A percentile compares a stretch with the other conserved stretches of the same genome.
Conservation (phyloP, 495 filamentous ascomycete species). For the Talaromyces proteolyticus region DNA sequence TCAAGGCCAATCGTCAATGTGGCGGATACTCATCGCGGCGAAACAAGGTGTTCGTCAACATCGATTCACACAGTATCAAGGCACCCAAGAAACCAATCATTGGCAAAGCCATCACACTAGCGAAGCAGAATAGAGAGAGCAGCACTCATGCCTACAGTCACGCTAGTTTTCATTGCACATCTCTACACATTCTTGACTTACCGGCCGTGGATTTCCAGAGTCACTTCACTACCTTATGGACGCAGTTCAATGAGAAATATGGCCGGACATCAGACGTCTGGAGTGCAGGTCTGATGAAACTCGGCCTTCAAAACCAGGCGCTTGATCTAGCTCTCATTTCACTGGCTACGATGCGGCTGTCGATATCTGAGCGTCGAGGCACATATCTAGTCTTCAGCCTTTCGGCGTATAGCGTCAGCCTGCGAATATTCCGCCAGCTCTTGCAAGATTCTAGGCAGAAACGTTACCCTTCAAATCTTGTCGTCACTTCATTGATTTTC, state of each 20-base stretch:
- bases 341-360: constrained; percentile 7
- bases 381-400: constrained; percentile 6
- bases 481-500: constrained; percentile 8
- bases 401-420: constrained; percentile 4
- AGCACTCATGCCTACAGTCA: neutral
- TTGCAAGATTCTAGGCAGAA: neutral
- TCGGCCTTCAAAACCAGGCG: constrained; percentile 1
- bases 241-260: neutral
- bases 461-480: neutral
- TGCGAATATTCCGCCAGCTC: constrained; percentile 1
- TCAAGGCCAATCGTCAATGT: constrained; percentile 1
- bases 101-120: neutral
- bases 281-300: neutral
- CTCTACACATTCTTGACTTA: constrained; percentile 1
- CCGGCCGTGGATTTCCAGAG: constrained; percentile 1
- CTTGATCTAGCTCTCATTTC: constrained; percentile 4
- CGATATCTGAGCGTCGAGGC: neutral
- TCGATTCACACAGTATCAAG: neutral
- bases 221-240: constrained; percentile 4
- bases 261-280: constrained; percentile 4
- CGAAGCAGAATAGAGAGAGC: neutral
- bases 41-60: constrained; percentile 3
- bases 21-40: neutral
- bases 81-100: neutral
- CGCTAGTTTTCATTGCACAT: neutral